phyloP scores from a whole-genome alignment of 2,329 filamentous ascomycete species.

The Xylariaceae sp. region DNA sequence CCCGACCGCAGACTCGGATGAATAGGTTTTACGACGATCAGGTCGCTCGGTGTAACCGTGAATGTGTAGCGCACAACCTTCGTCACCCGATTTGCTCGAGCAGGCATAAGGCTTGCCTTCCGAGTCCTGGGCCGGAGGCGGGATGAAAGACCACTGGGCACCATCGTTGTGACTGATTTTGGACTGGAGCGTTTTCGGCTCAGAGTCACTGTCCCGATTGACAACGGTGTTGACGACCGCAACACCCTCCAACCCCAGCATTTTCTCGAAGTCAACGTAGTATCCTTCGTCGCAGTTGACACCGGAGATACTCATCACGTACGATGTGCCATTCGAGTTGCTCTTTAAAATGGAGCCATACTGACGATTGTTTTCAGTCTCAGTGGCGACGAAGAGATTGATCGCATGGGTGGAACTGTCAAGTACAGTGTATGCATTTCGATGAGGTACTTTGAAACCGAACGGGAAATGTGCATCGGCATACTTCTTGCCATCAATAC shows the following conservation, averaged over 20 bases:
- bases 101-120: constrained; percentile 72
- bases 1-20: constrained; percentile 81
- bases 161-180: constrained; percentile 97
- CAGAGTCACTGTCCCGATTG: constrained; percentile 64
- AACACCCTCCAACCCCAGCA: constrained; percentile 87
- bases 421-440: constrained; percentile 85
- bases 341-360: constrained; percentile 93
- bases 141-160: constrained; percentile 74
- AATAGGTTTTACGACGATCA: constrained; percentile 81
- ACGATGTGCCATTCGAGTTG: constrained; percentile 96
- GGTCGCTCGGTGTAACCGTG: constrained; percentile 91
- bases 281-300: constrained; percentile 76
- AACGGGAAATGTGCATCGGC: constrained; percentile 81
- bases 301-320: constrained; percentile 74
- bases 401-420: constrained; percentile 93
- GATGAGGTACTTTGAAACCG: constrained; percentile 74
- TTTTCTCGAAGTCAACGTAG: constrained; percentile 95
- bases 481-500: constrained; percentile 78
- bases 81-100: constrained; percentile 51
- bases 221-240: constrained; percentile 79
- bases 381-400: constrained; percentile 87
- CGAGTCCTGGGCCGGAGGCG: constrained; percentile 66
- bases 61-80: constrained; percentile 81
- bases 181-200: constrained; percentile 77
- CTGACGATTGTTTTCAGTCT: constrained; percentile 58